These are phyloP conservation scores for Mycena chlorophos DNA, from an alignment of 768 basidiomycete genomes.

Conservation along the genomic window DNA sequence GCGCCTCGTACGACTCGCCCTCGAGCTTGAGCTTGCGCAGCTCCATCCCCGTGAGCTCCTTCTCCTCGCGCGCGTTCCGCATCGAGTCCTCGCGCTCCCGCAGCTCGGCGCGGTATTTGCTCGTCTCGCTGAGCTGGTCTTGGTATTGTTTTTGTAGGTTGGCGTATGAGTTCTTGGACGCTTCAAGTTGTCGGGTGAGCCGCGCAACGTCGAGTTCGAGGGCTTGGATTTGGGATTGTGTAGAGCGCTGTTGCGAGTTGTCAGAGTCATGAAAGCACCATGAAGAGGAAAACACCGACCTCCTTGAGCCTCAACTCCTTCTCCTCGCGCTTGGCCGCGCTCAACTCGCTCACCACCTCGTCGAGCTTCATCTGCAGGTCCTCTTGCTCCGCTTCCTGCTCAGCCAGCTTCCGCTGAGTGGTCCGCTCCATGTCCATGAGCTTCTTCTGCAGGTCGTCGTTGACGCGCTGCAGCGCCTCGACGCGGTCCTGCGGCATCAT, in stretches of 20 bases:
- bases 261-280: constrained; percentile 3
- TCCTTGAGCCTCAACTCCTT: constrained; percentile 90
- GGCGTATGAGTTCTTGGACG: constrained; percentile 67
- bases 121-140: constrained; percentile 81
- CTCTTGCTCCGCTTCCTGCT: constrained; percentile 83
- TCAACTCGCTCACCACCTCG: constrained; percentile 75
- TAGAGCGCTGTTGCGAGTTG: constrained; percentile 50
- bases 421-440: constrained; percentile 72
- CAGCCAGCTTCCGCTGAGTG: constrained; percentile 61
- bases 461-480: constrained; percentile 71
- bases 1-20: constrained; percentile 69
- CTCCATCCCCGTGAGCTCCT: constrained; percentile 65
- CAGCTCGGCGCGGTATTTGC: constrained; percentile 73
- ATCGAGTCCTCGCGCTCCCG: constrained; percentile 76
- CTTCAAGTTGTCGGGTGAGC: constrained; percentile 72
- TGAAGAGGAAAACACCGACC: constrained; percentile 40
- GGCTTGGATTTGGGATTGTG: constrained; percentile 61
- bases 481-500: constrained; percentile 72
- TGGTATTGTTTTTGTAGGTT: constrained; percentile 85
- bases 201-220: constrained; percentile 81
- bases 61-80: constrained; percentile 59
- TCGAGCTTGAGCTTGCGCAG: constrained; percentile 64
- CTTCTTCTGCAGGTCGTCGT: constrained; percentile 74
- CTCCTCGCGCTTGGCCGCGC: constrained; percentile 82
- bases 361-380: constrained; percentile 78